Conservation (phyloP, 2,329 filamentous ascomycete species). For the Fusarium sarcochroum region DNA sequence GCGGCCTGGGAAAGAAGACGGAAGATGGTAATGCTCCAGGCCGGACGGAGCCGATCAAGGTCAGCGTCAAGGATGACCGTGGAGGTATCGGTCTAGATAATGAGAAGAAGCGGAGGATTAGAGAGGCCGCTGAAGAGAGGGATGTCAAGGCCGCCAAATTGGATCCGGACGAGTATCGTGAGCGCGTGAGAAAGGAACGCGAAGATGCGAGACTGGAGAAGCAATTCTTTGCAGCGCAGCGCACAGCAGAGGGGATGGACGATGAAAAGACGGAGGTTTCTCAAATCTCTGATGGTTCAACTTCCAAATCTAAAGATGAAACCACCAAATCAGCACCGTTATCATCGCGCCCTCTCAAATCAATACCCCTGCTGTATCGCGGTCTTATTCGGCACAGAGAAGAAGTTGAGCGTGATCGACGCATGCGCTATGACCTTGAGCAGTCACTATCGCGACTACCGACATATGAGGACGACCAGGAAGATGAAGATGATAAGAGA, state of each 20-base stretch:
- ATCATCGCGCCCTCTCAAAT: slow-evolving; percentile 68
- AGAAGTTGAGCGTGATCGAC: slow-evolving; percentile 76
- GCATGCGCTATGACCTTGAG: slow-evolving; percentile 76
- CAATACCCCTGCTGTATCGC: slow-evolving; percentile 85
- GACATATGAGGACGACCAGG: slow-evolving; percentile 76
- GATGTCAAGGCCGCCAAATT: slow-evolving; percentile 72
- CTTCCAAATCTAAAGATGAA: slow-evolving; percentile 30
- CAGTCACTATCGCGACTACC: slow-evolving; percentile 74
- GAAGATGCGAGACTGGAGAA: slow-evolving; percentile 78
- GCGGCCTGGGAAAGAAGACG: slow-evolving; percentile 75
- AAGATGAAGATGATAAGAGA: slow-evolving; percentile 79
- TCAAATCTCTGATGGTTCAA: slow-evolving; percentile 34
- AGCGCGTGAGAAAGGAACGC: slow-evolving; percentile 77
- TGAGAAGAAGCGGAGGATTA: slow-evolving; percentile 83
- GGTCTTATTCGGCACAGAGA: slow-evolving; percentile 78
- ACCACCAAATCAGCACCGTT: slow-evolving; percentile 54
- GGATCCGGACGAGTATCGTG: slow-evolving; percentile 79
- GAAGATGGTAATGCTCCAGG: slow-evolving; percentile 57
- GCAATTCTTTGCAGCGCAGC: slow-evolving; percentile 83
- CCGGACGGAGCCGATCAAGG: slow-evolving; percentile 77
- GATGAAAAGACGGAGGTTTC: slow-evolving; percentile 59
- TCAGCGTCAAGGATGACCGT: slow-evolving; percentile 83
- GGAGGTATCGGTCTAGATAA: slow-evolving; percentile 87
- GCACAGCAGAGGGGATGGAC: slow-evolving; percentile 83
- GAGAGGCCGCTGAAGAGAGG: slow-evolving; percentile 72